These are phyloP conservation scores for Pezicula neosporulosa DNA, from an alignment of 2,329 filamentous ascomycete genomes.

Conservation along the genomic window DNA sequence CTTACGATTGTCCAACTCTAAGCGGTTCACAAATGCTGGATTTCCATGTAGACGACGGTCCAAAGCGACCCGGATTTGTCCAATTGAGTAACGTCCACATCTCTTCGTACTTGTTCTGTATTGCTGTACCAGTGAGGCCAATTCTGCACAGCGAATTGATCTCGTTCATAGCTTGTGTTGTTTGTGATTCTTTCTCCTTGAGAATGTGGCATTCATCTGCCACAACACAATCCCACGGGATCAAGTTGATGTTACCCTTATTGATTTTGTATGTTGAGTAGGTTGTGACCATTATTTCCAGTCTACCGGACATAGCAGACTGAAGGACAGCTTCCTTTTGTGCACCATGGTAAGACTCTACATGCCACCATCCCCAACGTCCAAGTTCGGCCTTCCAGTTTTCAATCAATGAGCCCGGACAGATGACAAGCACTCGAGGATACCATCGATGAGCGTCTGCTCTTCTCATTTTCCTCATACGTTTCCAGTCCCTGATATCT, in stretches of 20 bases:
- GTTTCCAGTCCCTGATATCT: constrained; percentile 78
- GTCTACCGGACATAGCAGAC: constrained; percentile 68
- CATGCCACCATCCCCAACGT: constrained; percentile 95
- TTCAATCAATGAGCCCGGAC: constrained; percentile 80
- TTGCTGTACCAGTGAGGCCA: constrained; percentile 90
- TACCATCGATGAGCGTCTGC: constrained; percentile 65
- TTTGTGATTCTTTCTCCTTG: constrained; percentile 75
- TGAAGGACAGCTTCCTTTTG: constrained; percentile 71
- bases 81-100: constrained; percentile 95
- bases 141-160: constrained; percentile 91
- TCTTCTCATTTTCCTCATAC: constrained; percentile 82
- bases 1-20: constrained; percentile 73
- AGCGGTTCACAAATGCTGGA: constrained; percentile 74
- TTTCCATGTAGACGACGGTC: constrained; percentile 72
- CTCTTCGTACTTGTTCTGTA: constrained; percentile 97
- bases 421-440: constrained; percentile 78
- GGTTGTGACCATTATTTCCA: constrained; percentile 93
- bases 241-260: constrained; percentile 69
- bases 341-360: constrained; percentile 75
- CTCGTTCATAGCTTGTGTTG: constrained; percentile 82
- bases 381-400: constrained; percentile 89
- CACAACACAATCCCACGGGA: constrained; percentile 91
- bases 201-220: constrained; percentile 91
- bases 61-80: constrained; percentile 80
- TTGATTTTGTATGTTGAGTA: constrained; percentile 87